These are phyloP conservation scores for Adansonia madagascariensis DNA, from an alignment of 441 rosid species.

Conservation along the genomic window DNA sequence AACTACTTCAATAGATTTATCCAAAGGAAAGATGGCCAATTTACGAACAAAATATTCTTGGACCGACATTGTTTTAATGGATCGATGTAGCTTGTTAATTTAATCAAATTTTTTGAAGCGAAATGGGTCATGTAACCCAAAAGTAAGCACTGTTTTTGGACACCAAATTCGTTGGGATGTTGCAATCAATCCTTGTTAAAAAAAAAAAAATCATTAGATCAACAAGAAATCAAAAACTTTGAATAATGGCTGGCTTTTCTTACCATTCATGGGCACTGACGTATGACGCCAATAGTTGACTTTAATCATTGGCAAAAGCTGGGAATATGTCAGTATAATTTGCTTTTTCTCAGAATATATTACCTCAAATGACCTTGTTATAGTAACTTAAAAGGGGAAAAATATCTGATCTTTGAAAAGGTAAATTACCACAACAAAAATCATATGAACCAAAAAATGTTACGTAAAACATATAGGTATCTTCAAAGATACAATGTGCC, in stretches of 20 bases:
- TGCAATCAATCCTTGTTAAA: neutral
- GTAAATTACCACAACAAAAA: neutral
- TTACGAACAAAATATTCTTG: neutral
- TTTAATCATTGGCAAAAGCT: neutral
- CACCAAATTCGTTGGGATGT: conserved; percentile 5
- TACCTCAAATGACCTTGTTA: too few species aligned
- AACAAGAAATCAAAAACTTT: neutral
- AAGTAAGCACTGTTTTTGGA: neutral
- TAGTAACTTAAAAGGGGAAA: too few species aligned
- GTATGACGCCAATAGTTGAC: neutral
- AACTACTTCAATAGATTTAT: neutral
- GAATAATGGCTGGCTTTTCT: neutral
- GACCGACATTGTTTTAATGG: neutral
- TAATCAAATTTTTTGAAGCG: neutral
- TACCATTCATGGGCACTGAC: neutral
- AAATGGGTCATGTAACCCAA: neutral
- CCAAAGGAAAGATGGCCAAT: neutral
- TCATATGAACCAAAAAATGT: neutral
- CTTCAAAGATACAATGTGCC: neutral
- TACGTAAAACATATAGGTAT: neutral
- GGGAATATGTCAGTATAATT: neutral
- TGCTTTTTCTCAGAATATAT: too few species aligned
- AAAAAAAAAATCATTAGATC: neutral
- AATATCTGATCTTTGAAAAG: neutral
- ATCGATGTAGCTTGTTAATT: neutral